Evolutionary conservation across 305 asterid species (phyloP), one percentile per base, ranked within the genome.

Genomic region (Plantago lanceolata): DNA sequence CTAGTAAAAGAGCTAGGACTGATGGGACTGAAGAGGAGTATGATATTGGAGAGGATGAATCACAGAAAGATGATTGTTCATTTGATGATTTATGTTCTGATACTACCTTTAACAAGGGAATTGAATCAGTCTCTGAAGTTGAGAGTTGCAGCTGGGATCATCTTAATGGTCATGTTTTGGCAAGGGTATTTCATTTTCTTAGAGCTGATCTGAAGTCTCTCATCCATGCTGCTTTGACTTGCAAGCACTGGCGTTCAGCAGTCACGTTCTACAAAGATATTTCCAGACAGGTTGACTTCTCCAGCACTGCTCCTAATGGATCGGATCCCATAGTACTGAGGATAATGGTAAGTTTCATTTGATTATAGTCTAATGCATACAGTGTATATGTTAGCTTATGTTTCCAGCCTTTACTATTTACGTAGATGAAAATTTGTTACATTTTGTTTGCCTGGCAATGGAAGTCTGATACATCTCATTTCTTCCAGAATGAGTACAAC

Each of bases 121-220:
- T 54, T 45, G 78, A 69, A 58, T 69, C 75, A 62, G 76, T 70
- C 70, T 61, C 81, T 67, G 81, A 73, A 63, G 54, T 64, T 67
- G 85, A 78, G 79, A 79, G 71, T 50, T 85, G 79, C 71, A 73
- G 76, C 74, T 94, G 99, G 99, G 90, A 71, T 63, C 80, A 74
- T 62, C 88, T 94, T 58, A 85, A 86, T 75, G 91, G 95, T 35
- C 83, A 65, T 73, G 76, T 86, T 64, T 82, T 94, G 82, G 97
- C 96, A 35, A 80, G 97, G 31, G 80, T 90, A 71, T 88, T 94
- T 80, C 96, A 94, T 81, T 90, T 86, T 79, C 99, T 94, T 43
- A 79, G 89, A 79, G 84, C 86, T 69, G 99, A 94, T 84, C 67
- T 83, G 17, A 90, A 78, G 80, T 83, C 96, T 12, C 88, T 94